Conservation (phyloP, 169 alveolate genomes). For the Babesia divergens region DNA sequence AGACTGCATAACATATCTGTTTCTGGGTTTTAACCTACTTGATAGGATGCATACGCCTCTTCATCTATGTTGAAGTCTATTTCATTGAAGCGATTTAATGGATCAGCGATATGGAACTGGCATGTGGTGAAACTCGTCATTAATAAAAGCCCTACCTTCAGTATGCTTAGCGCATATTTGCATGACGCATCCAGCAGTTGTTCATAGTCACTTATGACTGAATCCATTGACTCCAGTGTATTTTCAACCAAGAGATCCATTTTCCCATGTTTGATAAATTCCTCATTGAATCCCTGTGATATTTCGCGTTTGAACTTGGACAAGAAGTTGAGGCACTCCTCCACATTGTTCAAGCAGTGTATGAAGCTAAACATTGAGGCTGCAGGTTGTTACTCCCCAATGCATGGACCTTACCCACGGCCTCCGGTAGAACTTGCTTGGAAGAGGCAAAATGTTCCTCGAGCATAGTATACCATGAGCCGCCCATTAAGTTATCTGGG, state of each 20-base stretch:
- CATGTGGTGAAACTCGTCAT: not conserved
- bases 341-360: slow-evolving; percentile 57
- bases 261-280: slow-evolving; percentile 13
- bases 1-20: not conserved
- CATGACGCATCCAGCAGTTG: slow-evolving; percentile 32
- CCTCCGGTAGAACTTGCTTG: slow-evolving; percentile 35
- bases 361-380: slow-evolving; percentile 51
- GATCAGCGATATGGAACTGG: slow-evolving; percentile 45
- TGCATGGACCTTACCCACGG: not conserved
- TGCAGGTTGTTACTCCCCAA: not conserved
- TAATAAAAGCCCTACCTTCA: slow-evolving; percentile 18
- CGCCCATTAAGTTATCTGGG: slow-evolving; percentile 29
- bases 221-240: slow-evolving; percentile 49
- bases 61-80: slow-evolving; percentile 44
- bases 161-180: slow-evolving; percentile 30
- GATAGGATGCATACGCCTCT: slow-evolving; percentile 26
- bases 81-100: slow-evolving; percentile 18
- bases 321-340: slow-evolving; percentile 54
- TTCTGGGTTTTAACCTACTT: not conserved
- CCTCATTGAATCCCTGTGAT: slow-evolving; percentile 22
- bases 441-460: slow-evolving; percentile 33
- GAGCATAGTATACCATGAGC: slow-evolving; percentile 35
- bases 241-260: slow-evolving; percentile 40
- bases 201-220: slow-evolving; percentile 31
- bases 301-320: slow-evolving; percentile 48